Evolutionary conservation across 1,284 basidiomycete genomes (phyloP), one percentile per base, ranked within the genome.

Genomic region (Ustilago xerochloae): DNA sequence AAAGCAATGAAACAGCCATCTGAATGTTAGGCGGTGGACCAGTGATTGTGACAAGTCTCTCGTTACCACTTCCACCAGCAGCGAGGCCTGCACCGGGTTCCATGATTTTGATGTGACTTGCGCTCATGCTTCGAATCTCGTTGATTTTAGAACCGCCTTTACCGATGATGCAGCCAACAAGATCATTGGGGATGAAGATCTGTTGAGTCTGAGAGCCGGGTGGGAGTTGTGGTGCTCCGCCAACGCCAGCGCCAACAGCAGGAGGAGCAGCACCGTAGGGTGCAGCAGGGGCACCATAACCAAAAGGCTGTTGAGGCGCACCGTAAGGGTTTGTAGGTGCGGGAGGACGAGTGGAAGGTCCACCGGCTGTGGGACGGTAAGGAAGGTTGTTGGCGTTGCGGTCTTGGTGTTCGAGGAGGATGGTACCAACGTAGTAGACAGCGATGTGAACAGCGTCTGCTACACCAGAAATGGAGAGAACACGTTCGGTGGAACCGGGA

Each of bases 381-480:
- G 84, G 74, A 13, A 82, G 78, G 73, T 86, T 85, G 60, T 79
- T 77, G 38, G 79, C 67, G 33, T 79, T 77, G 16, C 81, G 68
- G 80, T 96, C 94, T 84, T 95, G 92, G 47, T 94, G 93, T 85
- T 97, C 95, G 75, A 97, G 91, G 63, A 98, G 90, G 77, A 97
- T 97, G 74, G 94, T 96, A 54, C 95, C 95, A 66, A 98, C 95
- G 84, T 99, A 98, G 87, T 97, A 99, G 6, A 97, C 97, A 29
- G 97, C 97, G 75, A 99, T 99, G 86, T 99, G 97, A 62, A 99
- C 95, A 18, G 97, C 97, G 85, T 99, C 97, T n/a, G 97, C 97
- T 41, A 99, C 97, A 58, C 97, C 97, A 35, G 95, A 94, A 48
- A 99, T 95, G 75, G 93, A 97, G 61, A 99, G 88, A 24, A 99